Base-by-base conservation (phyloP, 2,329 filamentous ascomycete genomes). In the Alternaria longipes region DNA sequence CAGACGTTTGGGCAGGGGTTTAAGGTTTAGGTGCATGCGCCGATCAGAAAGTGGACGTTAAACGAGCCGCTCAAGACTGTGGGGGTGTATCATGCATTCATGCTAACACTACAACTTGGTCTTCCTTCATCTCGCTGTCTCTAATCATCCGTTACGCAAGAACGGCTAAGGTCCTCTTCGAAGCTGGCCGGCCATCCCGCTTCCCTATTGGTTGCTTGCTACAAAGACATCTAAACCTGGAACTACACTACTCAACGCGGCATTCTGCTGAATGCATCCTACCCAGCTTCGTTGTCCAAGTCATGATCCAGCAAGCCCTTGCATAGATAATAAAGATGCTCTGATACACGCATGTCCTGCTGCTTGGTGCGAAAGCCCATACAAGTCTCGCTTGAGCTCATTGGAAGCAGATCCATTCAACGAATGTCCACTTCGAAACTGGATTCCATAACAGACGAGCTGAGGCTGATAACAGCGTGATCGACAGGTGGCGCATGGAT, bases 11-110 rank as follows among this genome's bases (percentile, higher is more conserved):
- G 57, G 62, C 65, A 66, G 66, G 72, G 68, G 63, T 70, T 69
- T 73, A 72, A 73, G 61, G 69, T 70, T 75, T 74, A 72, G 71
- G 55, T 71, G 72, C 70, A 72, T 72, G 65, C 65, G 66, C 62
- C 67, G 69, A 74, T 74, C 70, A 36, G 36, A 46, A 60, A 63
- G 60, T 63, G 66, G 54, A 60, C 58, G 56, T 51, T 40, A 49
- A 41, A 60, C 52, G 26, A 53, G 26, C 56, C 14, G 47, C 34
- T 36, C 53, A 34, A 8, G 34, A 38, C 32, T 42, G 50, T 55
- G 45, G 26, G 49, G 38, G 46, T 8, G 34, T 34, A 40, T 51
- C 8, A 12, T 58, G 22, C 36, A 40, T 46, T 56, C 40, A 26
- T 46, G 47, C 18, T 53, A 44, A 40, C 8, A 22, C 22, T 38